Base-by-base conservation (phyloP, 768 basidiomycete species). In the Pluteus cervinus region DNA sequence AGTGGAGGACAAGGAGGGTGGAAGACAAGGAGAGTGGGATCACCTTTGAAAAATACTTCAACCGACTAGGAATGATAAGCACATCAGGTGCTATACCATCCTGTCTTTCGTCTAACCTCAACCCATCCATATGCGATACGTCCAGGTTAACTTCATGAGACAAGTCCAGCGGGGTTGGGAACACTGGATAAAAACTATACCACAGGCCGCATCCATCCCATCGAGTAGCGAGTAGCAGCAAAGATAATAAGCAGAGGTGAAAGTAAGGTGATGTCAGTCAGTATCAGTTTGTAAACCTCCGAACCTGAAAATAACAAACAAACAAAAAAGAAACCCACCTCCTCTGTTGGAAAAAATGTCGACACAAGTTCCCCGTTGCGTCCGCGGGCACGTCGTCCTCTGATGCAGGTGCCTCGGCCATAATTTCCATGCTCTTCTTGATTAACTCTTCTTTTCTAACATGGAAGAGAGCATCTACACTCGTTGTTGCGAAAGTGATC, bases 21-120 rank as follows among this genome's bases (percentile, higher is more conserved):
- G 18, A 10, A 26, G 28, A 20, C 33, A 7, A 17, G 32, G 10
- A n/a, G 18, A 20, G 12, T 12, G 14, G 20, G 46, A 47, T 47
- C 16, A 89, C 92, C 75, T 91, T 94, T 12, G 78, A 70, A 54
- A 98, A 98, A 14, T 92, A 84, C 58, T 88, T 92, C 36, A 98
- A 66, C 34, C 81, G 73, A 56, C 91, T 93, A 0, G 96, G 91
- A 1, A 93, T 53, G 31, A 99, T 75, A 29, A 98, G 64, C 4
- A 98, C 75, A 53, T 94, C 86, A 1, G 91, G 93, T 0, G 77
- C 79, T n/a, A n/a, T n/a, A n/a, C n/a, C n/a, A 35, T 61, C 63
- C 20, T 70, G 71, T 4, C 71, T 52, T 8, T 65, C 61, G 7
- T 43, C 54, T 23, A 76, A 55, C 15, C 54, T 61, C 21, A 69